Base-by-base conservation (phyloP, 1,284 basidiomycete species). In the Cerioporus squamosus region DNA sequence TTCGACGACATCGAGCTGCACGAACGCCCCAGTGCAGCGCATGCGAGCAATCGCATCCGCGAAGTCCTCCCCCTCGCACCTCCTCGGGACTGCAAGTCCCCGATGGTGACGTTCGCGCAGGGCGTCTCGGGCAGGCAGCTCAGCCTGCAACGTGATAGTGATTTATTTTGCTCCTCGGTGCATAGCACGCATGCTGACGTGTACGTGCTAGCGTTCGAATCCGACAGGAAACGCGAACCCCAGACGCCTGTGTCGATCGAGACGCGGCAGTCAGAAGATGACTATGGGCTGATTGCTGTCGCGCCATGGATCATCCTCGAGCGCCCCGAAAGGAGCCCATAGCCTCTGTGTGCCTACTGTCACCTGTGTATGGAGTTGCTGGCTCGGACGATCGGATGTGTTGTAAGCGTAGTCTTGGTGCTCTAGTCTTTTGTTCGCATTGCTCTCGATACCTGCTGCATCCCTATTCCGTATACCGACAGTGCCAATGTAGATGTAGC, bases 1-100 rank as follows among this genome's bases (percentile, higher is more conserved):
- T 44, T 38, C 23, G 59, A 60, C 36, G 54, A 55, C 40, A 50
- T 55, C 50, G 59, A 55, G 46, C 40, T 60, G 12, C n/a, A 36
- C 47, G 42, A 44, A 2, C 42, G n/a, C 26, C 17, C 20, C 24
- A 39, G 33, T 17, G 14, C 33, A 17, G 15, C 15, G 33, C 33
- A 12, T 20, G 23, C 54, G 9, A 36, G 36, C 38, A 12, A 12
- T 42, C 47, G 54, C 33, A 39, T n/a, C 38, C 15, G 39, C 17
- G 33, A 24, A 24, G 15, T n/a, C 20, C 33, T 46, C 9, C 29
- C 15, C 17, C 18, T 33, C 45, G 26, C 18, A 17, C n/a, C 17
- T 24, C 51, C 9, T 23, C 23, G 20, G 31, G 8, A 5, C 43
- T 22, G n/a, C 43, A 50, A 15, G 36, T 15, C 38, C 3, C 17